phyloP scores from a whole-genome alignment of 2,329 filamentous ascomycete species.

The Colletotrichum coccodes region DNA sequence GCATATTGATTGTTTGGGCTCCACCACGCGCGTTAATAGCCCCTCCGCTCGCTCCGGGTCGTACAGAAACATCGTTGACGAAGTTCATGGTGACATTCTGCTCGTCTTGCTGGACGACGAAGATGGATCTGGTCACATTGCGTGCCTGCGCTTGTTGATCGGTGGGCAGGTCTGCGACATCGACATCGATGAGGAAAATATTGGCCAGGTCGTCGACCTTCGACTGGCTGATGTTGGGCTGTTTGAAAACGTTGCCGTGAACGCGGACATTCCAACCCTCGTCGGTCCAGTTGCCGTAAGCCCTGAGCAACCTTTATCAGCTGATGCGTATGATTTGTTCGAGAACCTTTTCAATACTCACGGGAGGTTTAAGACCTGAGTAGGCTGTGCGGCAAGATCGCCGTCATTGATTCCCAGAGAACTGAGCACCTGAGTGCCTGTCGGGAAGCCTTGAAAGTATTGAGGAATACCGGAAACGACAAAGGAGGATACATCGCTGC shows the following conservation, averaged over 20 bases:
- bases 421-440: constrained; percentile 67
- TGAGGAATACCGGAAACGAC: constrained; percentile 73
- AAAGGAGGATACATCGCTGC: constrained; percentile 67
- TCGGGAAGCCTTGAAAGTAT: constrained; percentile 75
- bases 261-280: constrained; percentile 80
- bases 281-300: constrained; percentile 82
- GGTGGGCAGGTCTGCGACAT: constrained; percentile 66
- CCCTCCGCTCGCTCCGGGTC: constrained; percentile 66
- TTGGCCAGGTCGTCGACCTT: constrained; percentile 77
- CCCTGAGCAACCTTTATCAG: constrained; percentile 42
- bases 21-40: constrained; percentile 65
- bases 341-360: constrained; percentile 39
- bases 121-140: constrained; percentile 79
- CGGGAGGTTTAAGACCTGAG: constrained; percentile 77
- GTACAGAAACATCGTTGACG: constrained; percentile 51
- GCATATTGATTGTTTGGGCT: constrained; percentile 70
- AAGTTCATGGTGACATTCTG: constrained; percentile 73
- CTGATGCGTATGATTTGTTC: not conserved
- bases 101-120: constrained; percentile 77
- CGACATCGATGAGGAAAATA: constrained; percentile 73
- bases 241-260: constrained; percentile 85
- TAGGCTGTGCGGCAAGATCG: constrained; percentile 71
- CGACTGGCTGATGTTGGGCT: constrained; percentile 72
- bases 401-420: constrained; percentile 68
- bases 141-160: constrained; percentile 74